Conservation (phyloP, 1,284 basidiomycete genomes). For the Testicularia cyperi region DNA sequence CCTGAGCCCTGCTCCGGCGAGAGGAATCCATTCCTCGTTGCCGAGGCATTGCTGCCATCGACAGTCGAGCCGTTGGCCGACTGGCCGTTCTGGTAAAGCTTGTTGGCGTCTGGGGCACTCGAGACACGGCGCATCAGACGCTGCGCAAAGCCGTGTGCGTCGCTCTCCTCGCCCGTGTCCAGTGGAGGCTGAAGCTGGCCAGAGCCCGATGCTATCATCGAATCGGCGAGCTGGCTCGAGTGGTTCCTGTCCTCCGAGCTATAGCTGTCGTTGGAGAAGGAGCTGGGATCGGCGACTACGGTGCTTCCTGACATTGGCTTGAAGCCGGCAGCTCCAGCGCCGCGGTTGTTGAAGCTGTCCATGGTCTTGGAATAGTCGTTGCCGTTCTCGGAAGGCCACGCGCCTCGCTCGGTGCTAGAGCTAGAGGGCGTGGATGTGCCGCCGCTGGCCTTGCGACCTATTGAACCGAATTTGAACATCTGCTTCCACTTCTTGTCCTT, state of each 20-base stretch:
- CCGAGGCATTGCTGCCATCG: slow-evolving; percentile 5
- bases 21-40: slow-evolving; percentile 44
- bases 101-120: slow-evolving; percentile 93
- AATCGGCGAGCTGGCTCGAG: slow-evolving; percentile 25
- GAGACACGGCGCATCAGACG: slow-evolving; percentile 77
- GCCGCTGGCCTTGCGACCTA: slow-evolving; percentile 43
- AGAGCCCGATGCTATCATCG: slow-evolving; percentile 29
- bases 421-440: slow-evolving; percentile 5
- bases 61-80: slow-evolving; percentile 7
- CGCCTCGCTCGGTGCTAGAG: too few relatives aligned
- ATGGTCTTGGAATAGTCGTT: slow-evolving; percentile 14
- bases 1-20: slow-evolving; percentile 65
- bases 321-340: slow-evolving; percentile 26
- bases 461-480: slow-evolving; percentile 55
- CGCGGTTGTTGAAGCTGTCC: slow-evolving; percentile 18
- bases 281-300: slow-evolving; percentile 49
- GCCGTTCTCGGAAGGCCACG: slow-evolving; percentile 22
- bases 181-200: slow-evolving; percentile 36
- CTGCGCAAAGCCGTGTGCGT: slow-evolving; percentile 24
- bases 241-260: slow-evolving; percentile 36
- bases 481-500: slow-evolving; percentile 58
- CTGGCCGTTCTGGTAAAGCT: slow-evolving; percentile 68
- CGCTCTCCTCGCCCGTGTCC: slow-evolving; percentile 22
- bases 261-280: slow-evolving; percentile 51
- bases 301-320: slow-evolving; percentile 44